Conservation (phyloP, 768 basidiomycete genomes). For the Exidia glandulosa region DNA sequence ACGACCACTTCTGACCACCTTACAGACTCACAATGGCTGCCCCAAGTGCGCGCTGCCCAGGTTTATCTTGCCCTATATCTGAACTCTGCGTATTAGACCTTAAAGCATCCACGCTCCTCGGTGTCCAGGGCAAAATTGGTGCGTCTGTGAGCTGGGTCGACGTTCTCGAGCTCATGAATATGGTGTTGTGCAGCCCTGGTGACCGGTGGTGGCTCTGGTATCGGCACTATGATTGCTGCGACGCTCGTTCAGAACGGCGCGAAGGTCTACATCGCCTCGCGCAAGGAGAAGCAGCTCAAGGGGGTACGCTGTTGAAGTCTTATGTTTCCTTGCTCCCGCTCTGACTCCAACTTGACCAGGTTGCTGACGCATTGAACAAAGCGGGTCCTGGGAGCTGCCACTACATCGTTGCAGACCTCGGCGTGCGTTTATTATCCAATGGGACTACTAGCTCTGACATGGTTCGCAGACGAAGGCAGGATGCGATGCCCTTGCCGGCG, state of each 20-base stretch:
- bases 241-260: slow-evolving; percentile 80
- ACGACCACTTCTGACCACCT: no score
- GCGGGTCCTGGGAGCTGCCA: slow-evolving; percentile 48
- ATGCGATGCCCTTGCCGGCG: slow-evolving; percentile 57
- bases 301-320: slow-evolving; percentile 33
- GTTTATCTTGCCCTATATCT: background rate
- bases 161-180: background rate
- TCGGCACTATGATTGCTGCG: slow-evolving; percentile 76
- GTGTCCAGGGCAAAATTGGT: slow-evolving; percentile 63
- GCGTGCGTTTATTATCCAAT: slow-evolving; percentile 32
- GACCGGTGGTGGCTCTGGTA: slow-evolving; percentile 75
- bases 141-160: slow-evolving; percentile 3
- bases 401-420: slow-evolving; percentile 66
- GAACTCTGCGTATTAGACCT: slow-evolving; percentile 29
- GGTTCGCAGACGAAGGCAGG: slow-evolving; percentile 56
- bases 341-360: slow-evolving; percentile 20
- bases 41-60: background rate
- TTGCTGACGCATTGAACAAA: slow-evolving; percentile 49
- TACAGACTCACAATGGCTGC: background rate
- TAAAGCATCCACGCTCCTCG: slow-evolving; percentile 43
- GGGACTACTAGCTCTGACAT: background rate
- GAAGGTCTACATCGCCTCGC: slow-evolving; percentile 80
- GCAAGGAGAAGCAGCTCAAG: slow-evolving; percentile 70
- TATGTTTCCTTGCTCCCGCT: background rate
- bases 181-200: slow-evolving; percentile 44